These are phyloP conservation scores for Monilinia polystroma DNA, from an alignment of 2,329 filamentous ascomycete genomes.

Conservation along the genomic window DNA sequence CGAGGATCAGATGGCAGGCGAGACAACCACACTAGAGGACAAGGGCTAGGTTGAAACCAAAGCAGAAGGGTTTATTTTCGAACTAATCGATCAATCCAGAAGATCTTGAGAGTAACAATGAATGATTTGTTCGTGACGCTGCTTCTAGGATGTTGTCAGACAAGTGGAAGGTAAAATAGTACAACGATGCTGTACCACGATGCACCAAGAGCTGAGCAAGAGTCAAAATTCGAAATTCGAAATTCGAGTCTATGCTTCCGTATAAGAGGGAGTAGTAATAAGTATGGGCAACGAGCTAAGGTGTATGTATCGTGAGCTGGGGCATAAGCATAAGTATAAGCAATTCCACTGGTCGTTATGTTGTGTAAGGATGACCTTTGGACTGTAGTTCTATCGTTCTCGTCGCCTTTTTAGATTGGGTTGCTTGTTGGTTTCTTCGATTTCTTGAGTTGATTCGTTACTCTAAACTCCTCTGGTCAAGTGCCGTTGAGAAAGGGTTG, in stretches of 20 bases:
- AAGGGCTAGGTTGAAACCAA: conserved; percentile 21
- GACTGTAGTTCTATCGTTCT: conserved; percentile 12
- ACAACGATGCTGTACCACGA: conserved; percentile 5
- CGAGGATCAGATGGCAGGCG: conserved; percentile 22
- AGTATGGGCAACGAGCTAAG: conserved; percentile 16
- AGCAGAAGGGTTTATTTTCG: conserved; percentile 11
- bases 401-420: conserved; percentile 11
- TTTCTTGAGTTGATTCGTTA: conserved; percentile 1
- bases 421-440: background rate
- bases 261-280: background rate
- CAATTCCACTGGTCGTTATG: conserved; percentile 20
- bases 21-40: conserved; percentile 17
- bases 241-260: conserved; percentile 16
- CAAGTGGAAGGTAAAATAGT: background rate
- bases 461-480: conserved; percentile 1
- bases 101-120: background rate
- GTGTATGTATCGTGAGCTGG: conserved; percentile 6
- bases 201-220: conserved; percentile 1
- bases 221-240: background rate
- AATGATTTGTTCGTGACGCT: conserved; percentile 19
- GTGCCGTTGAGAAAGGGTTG: conserved; percentile 14
- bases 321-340: conserved; percentile 20
- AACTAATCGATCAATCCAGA: background rate
- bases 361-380: conserved; percentile 13
- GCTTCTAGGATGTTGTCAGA: conserved; percentile 8